phyloP scores from a whole-genome alignment of 306 rosid species.

The Styphnolobium japonicum region DNA sequence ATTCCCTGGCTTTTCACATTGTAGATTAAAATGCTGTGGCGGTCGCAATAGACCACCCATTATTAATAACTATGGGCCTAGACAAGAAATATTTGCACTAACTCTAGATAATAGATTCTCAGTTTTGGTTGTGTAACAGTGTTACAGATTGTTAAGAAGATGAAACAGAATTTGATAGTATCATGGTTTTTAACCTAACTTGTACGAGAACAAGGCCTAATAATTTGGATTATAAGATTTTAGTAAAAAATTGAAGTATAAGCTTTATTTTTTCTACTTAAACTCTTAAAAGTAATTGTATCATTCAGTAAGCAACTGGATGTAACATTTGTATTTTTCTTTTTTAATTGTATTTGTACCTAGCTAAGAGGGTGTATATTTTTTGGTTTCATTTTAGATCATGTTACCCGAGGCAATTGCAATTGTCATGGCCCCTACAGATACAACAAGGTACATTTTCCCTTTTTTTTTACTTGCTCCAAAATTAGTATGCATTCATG shows the following conservation, averaged over 20 bases:
- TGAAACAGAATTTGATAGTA: neutral
- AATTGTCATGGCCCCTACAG: constrained; percentile 99
- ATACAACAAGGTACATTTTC: constrained; percentile 60
- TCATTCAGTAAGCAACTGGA: neutral
- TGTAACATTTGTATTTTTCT: constrained; percentile 5
- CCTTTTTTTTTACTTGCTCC: neutral
- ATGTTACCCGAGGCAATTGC: constrained; percentile 99
- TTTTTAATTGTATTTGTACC: neutral
- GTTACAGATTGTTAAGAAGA: neutral
- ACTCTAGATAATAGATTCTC: neutral
- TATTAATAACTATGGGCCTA: neutral
- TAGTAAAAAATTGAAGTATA: neutral
- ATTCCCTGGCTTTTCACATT: neutral
- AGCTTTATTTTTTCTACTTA: constrained; percentile 7
- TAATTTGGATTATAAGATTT: constrained; percentile 3
- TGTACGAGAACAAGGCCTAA: neutral
- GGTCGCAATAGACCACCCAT: neutral
- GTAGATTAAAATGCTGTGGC: neutral
- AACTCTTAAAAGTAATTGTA: neutral
- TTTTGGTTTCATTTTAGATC: constrained; percentile 58
- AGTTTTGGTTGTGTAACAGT: neutral
- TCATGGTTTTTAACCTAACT: neutral
- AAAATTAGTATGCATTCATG: neutral
- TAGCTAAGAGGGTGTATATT: constrained; percentile 16
- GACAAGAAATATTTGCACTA: constrained; percentile 1